Evolutionary conservation across 169 alveolate species (phyloP).

Genomic region (Cryptosporidium sp.): DNA sequence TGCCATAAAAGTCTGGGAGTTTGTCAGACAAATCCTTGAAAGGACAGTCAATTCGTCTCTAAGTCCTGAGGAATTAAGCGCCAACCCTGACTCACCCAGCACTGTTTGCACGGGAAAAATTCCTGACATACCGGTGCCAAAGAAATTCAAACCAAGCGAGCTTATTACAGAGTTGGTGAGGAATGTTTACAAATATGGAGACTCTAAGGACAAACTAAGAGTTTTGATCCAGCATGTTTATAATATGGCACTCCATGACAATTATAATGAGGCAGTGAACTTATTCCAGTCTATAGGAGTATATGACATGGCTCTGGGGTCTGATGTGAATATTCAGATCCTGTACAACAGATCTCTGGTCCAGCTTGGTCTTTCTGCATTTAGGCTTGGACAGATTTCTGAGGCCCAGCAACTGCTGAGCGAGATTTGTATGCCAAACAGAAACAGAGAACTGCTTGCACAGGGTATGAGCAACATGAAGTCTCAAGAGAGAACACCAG

Average conservation of each 20-base stretch:
- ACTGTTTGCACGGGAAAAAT: neutral
- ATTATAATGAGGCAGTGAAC: conserved; percentile 89
- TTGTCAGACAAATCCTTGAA: conserved; percentile 42
- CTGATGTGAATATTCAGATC: conserved; percentile 92
- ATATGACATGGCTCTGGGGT: conserved; percentile 89
- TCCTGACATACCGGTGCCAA: conserved; percentile 56
- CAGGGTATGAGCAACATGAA: conserved; percentile 91
- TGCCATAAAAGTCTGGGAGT: conserved; percentile 72
- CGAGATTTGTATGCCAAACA: conserved; percentile 92
- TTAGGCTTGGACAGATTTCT: conserved; percentile 92
- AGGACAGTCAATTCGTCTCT: conserved; percentile 54
- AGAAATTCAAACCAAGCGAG: conserved; percentile 59
- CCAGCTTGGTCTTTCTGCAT: conserved; percentile 96
- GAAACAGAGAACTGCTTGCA: conserved; percentile 95
- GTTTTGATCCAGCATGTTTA: conserved; percentile 89
- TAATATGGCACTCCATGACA: conserved; percentile 89
- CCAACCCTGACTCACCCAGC: neutral
- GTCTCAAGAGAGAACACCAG: conserved; percentile 92
- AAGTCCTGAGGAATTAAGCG: conserved; percentile 1
- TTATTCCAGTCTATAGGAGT: conserved; percentile 87
- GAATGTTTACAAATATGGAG: conserved; percentile 85
- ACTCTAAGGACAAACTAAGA: conserved; percentile 84
- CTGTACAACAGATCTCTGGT: conserved; percentile 94
- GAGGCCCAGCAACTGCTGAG: conserved; percentile 91
- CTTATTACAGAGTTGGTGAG: conserved; percentile 80